Base-by-base conservation (phyloP, 345 rosid genomes). In the Pistacia integerrima region DNA sequence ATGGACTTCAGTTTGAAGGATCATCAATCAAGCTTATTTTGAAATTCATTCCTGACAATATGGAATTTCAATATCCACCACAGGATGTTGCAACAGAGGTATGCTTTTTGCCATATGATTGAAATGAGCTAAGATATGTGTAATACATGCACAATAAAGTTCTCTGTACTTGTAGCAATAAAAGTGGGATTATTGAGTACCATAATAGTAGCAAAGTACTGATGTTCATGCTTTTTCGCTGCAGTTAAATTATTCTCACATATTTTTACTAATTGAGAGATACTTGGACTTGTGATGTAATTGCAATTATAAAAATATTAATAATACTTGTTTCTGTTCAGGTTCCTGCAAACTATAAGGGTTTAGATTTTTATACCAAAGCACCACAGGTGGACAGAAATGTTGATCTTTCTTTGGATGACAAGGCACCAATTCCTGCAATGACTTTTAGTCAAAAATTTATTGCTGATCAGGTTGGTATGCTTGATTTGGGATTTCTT, bases 11-110 rank as follows among this genome's bases (percentile, higher is more conserved):
- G 82, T 89, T 96, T 80, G 99, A 90, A 84, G 87, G 93, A 78
- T 92, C 99, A 25, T 84, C 99, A 36, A 96, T 92, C 89, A 92
- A 91, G 79, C 92, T 96, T 44, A 98, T 93, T 78, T 82, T 96
- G 71, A 91, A 97, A 83, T 96, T 91, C 82, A 86, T 96, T 81
- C 97, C 99, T 5, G 98, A 96, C 73, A 84, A 93, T 35, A 88
- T 91, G 93, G 98, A 93, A 75, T 91, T 93, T 83, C 90, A 90
- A 82, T 88, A 92, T 84, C 86, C 90, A 35, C 93, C 98, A 33
- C 93, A 92, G 64, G 99, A 96, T 81, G 85, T 85, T 83, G 92
- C 97, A 22, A 87, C 88, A 4, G 94, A 96, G 97, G 98, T 96
- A 85, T 70, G 9, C 79, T 54, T 72, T 70, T 73, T 57, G 14